Conservation (phyloP, 192 early-diverging fungal species). For the Coemansia sp. region DNA sequence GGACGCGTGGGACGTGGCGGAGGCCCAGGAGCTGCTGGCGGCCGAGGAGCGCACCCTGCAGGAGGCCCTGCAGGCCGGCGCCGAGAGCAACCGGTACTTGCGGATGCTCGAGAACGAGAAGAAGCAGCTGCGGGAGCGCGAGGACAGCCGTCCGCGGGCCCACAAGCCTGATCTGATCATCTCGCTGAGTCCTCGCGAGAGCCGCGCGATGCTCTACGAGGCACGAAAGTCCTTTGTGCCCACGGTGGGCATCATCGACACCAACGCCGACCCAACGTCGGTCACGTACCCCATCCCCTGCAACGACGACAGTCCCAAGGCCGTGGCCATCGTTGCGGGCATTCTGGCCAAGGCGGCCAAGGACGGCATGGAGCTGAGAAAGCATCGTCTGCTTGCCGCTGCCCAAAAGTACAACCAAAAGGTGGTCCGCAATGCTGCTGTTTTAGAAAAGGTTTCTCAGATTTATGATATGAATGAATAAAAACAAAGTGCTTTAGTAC, state of each 20-base stretch:
- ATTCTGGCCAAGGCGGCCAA: conserved; percentile 69
- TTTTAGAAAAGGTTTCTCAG: too few relatives aligned
- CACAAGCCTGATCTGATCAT: conserved; percentile 81
- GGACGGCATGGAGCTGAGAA: conserved; percentile 57
- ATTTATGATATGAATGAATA: too few relatives aligned
- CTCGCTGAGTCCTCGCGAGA: conserved; percentile 81
- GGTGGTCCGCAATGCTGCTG: not conserved
- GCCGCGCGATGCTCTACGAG: conserved; percentile 76
- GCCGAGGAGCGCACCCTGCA: not conserved
- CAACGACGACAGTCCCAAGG: conserved; percentile 85
- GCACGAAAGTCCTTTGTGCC: conserved; percentile 75
- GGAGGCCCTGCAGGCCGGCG: not conserved
- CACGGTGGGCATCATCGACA: conserved; percentile 87
- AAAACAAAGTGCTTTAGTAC: conserved; percentile 2
- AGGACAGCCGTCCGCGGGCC: conserved; percentile 4
- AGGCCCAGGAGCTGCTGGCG: conserved; percentile 18
- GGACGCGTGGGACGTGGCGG: conserved; percentile 36
- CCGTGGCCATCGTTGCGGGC: conserved; percentile 77
- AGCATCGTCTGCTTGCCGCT: conserved; percentile 5
- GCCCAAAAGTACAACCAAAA: conserved; percentile 2
- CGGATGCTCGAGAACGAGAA: conserved; percentile 25
- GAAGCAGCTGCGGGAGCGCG: conserved; percentile 5
- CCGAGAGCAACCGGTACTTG: conserved; percentile 12
- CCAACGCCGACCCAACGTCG: conserved; percentile 78
- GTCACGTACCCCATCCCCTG: conserved; percentile 93